Evolutionary conservation across 139 green algal species (phyloP).

Genomic region (Picocystis salinarum): DNA sequence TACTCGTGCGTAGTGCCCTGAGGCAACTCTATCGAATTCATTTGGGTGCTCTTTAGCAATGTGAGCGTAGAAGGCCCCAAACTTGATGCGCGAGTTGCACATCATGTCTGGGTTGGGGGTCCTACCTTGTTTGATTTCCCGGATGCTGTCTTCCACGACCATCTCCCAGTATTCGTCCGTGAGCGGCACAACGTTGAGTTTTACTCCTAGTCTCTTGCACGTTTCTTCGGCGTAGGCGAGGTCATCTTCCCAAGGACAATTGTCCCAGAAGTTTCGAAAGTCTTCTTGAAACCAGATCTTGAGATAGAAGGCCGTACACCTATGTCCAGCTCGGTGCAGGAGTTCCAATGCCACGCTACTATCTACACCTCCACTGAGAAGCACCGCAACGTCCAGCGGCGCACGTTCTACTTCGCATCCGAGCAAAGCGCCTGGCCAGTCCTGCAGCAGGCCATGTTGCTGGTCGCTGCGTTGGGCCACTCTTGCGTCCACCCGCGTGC

Average conservation of each 20-base stretch:
- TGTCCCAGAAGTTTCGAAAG: slow-evolving; percentile 84
- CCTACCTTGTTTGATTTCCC: slow-evolving; percentile 58
- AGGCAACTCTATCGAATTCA: slow-evolving; percentile 43
- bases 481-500: too few species aligned
- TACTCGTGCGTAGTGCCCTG: slow-evolving; percentile 20
- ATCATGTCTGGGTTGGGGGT: slow-evolving; percentile 97
- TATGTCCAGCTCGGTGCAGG: slow-evolving; percentile 27
- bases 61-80: slow-evolving; percentile 77
- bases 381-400: slow-evolving; percentile 44
- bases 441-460: too few species aligned
- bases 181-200: slow-evolving; percentile 54
- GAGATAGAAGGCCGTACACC: slow-evolving; percentile 61
- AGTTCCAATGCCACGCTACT: slow-evolving; percentile 76
- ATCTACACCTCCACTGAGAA: slow-evolving; percentile 91
- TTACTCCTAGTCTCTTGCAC: slow-evolving; percentile 28
- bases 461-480: too few species aligned
- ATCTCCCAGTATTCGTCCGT: slow-evolving; percentile 71
- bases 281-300: too few species aligned
- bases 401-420: not conserved
- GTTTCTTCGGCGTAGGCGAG: slow-evolving; percentile 63
- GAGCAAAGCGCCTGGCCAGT: too few species aligned
- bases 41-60: slow-evolving; percentile 24
- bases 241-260: slow-evolving; percentile 95
- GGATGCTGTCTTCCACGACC: slow-evolving; percentile 65
- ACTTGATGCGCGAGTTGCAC: slow-evolving; percentile 86